Evolutionary conservation across 768 basidiomycete genomes (phyloP), one percentile per base, ranked within the genome.

Genomic region (Infundibulicybe gibba): DNA sequence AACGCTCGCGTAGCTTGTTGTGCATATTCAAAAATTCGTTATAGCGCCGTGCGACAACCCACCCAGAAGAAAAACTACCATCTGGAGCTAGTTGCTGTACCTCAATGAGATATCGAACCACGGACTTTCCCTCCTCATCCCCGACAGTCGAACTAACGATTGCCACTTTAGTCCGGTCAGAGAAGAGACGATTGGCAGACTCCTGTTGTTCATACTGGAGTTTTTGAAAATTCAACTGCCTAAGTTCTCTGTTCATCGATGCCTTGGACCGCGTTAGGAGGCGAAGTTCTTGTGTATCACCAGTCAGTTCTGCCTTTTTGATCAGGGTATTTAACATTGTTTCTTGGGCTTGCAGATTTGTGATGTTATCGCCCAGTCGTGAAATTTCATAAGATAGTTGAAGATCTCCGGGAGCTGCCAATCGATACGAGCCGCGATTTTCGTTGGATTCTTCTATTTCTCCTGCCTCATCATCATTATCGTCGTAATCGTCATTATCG

Each of bases 11-110:
- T 43, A 99, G 68, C 49, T 85, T 85, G 58, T 83, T 87, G 60
- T 97, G 90, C 76, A 97, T 85, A 45, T 78, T 85, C 51, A 87
- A 77, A 62, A 99, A 99, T 60, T 98, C 94, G 63, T 94, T 97
- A 66, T 97, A 99, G 50, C 97, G 73, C 53, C 94, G 73, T 8
- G 93, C 90, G 6, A 97, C 85, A 30, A 94, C 85, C 97, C 97
- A 99, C 0, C 90, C 92, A 0, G 88, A 87, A 2, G 82, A 72
- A 61, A 88, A 85, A 34, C 75, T 79, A 6, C 88, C 91, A 57
- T 94, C 90, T 0, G 67, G 65, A n/a, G 79, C 85, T 25, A 91
- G 72, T 53, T 97, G 94, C 60, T 92, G 90, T 2, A 99, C 83
- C 65, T 97, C 91, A 39, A 98, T 75, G 31, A 95, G 79, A 59